Base-by-base conservation (phyloP, 192 early-diverging fungal species). In the Linnemannia zychae region DNA sequence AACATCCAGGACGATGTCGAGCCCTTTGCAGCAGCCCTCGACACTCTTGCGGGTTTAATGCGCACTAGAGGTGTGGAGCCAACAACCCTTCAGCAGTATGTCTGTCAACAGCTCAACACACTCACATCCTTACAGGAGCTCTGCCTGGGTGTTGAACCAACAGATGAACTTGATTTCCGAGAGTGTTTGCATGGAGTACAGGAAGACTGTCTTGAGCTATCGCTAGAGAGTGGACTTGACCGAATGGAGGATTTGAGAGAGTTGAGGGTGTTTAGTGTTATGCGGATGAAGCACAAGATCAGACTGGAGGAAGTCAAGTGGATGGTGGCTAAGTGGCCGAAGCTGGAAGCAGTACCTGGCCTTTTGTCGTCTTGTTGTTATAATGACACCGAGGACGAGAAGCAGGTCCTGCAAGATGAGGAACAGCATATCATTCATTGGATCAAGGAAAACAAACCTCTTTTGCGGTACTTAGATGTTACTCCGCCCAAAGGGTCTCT, bases 271-370 rank as follows among this genome's bases (percentile, higher is more conserved):
- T 63, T 75, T 53, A 36, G 40, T 24, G 74, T 75, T 22, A 28
- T 24, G n/a, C 15, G 74, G 60, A 75, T 65, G 31, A 37, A 53
- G 33, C 74, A 75, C 20, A 53, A 40, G 7, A 75, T 75, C 60
- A 37, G 74, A 5, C 20, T 75, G 33, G 40, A 60, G 16, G 74
- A 75, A n/a, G 36, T 75, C 20, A 57, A 60, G 22, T 75, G 74
- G 74, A 75, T 75, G 74, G 33, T 36, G 3, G 37, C 0, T 11
- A 17, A 60, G n/a, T 75, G 74, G 74, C 74, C 74, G 3, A 60
- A 65, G 18, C 37, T 75, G 36, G 34, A 48, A 18, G 20, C 34
- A 17, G 60, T 75, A 17, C 36, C 22, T 20, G 74, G 74, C 12
- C 38, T 75, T 24, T 20, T 73, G 20, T 69, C 67, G n/a, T 40